Conservation (phyloP, 352 stramenopile genomes). For the Phytophthora idaei region DNA sequence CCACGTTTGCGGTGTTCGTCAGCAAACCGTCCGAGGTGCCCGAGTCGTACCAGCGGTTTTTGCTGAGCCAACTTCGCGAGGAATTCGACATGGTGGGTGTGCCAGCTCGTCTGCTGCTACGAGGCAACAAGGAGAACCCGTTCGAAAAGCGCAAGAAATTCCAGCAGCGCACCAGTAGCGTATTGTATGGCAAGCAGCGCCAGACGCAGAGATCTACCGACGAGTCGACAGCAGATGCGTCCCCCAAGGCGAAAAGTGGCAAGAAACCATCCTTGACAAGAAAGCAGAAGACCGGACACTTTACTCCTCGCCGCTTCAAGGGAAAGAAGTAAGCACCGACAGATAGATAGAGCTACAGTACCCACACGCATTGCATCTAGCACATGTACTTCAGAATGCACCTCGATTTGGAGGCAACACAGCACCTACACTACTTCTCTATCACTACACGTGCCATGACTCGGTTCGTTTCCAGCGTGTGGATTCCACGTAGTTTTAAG, state of each 20-base stretch:
- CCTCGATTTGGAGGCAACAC: too few species aligned
- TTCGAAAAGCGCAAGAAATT: constrained; percentile 88
- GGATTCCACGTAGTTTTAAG: constrained; percentile 7
- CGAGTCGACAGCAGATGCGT: background rate
- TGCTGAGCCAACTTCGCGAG: constrained; percentile 77
- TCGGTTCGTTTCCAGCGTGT: too few species aligned
- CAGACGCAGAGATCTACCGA: constrained; percentile 20
- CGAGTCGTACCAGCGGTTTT: constrained; percentile 78
- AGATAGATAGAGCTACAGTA: constrained; percentile 28
- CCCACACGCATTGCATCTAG: constrained; percentile 16
- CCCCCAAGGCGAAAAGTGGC: constrained; percentile 9
- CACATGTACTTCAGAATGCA: constrained; percentile 21
- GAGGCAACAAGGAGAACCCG: constrained; percentile 82
- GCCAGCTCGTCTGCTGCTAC: constrained; percentile 72
- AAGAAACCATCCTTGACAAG: constrained; percentile 38
- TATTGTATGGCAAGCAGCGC: constrained; percentile 64
- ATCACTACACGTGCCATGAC: constrained; percentile 7
- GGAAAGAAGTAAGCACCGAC: constrained; percentile 23
- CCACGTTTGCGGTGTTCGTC: constrained; percentile 85
- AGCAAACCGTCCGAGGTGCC: constrained; percentile 81
- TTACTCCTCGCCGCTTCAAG: constrained; percentile 48
- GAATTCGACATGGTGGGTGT: constrained; percentile 89
- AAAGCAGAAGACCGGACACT: constrained; percentile 51
- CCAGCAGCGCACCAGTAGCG: constrained; percentile 73
- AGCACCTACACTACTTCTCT: constrained; percentile 8